Evolutionary conservation across 768 basidiomycete genomes (phyloP), one percentile per base, ranked within the genome.

Genomic region (Boletus rex-veris): DNA sequence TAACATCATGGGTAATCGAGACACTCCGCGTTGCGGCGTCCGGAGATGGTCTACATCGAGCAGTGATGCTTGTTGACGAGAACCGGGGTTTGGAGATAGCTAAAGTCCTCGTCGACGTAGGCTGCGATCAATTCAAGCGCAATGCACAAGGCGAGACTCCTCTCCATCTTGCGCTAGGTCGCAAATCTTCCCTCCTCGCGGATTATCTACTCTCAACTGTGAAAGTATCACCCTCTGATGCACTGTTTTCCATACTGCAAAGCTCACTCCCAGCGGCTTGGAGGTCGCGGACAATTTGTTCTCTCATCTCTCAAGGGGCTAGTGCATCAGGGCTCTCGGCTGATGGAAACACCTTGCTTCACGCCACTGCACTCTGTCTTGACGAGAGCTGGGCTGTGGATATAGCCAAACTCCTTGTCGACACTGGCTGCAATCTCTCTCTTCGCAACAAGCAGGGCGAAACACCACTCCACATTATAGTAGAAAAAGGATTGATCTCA

Each of bases 101-200:
- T 6, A 49, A 49, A 30, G 3, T 43, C 5, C 48, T 63, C 3
- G n/a, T 57, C 3, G 47, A 7, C 1, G 48, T 28, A 26, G 62
- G 58, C 2, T 57, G 62, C 6, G 36, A 60, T 10, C 52, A 45
- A 4, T 24, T 54, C 28, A 0, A 16, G 2, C 2, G 5, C 3
- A 37, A 35, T 31, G 5, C 1, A 1, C 3, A 6, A 0, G 48
- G 51, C 1, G 30, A 40, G 11, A 50, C 58, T 10, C 24, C 52
- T 5, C 37, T 64, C 8, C 21, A 60, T 1, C 4, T 48, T 11
- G 62, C 57, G 2, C 35, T 60, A 28, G 7, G 41, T 18, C 42
- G 14, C 19, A 2, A 15, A 14, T 31, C 10, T 19, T 19, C 28
- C 21, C n/a, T 30, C n/a, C 6, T 54, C 9, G 43, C 46, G 1